A percentile compares a stretch with the other conserved stretches of the same genome.
These are phyloP conservation scores for Xylariaceae sp. DNA, from an alignment of 2,329 filamentous ascomycete genomes.

Conservation along the genomic window DNA sequence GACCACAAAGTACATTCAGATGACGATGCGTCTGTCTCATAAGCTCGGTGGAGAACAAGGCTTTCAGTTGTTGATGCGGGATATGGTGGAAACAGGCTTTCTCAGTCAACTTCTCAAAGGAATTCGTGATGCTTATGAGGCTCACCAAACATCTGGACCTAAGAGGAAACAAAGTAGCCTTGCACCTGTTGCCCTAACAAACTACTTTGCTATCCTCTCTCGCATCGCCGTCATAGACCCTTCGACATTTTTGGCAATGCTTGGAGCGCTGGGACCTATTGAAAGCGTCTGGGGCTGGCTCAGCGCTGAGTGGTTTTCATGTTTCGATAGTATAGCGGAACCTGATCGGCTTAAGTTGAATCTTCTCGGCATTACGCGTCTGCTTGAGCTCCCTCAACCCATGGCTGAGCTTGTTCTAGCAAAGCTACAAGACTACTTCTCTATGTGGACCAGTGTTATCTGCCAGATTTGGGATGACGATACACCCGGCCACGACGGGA, in stretches of 20 bases:
- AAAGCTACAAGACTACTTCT: slow-evolving; percentile 75
- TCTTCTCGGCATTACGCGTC: slow-evolving; percentile 72
- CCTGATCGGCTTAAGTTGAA: slow-evolving; percentile 73
- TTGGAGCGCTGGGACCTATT: slow-evolving; percentile 54
- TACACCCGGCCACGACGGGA: slow-evolving; percentile 55
- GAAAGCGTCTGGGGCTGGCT: slow-evolving; percentile 67
- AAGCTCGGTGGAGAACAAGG: slow-evolving; percentile 67
- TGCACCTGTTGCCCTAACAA: slow-evolving; percentile 77
- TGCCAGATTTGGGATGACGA: slow-evolving; percentile 68
- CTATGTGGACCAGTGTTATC: slow-evolving; percentile 76
- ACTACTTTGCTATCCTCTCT: slow-evolving; percentile 84
- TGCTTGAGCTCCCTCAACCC: slow-evolving; percentile 68
- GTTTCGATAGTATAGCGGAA: slow-evolving; percentile 72
- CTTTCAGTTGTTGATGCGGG: slow-evolving; percentile 67
- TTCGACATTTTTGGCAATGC: slow-evolving; percentile 66
- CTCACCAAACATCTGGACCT: slow-evolving; percentile 83
- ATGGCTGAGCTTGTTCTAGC: slow-evolving; percentile 64
- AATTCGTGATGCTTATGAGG: slow-evolving; percentile 72
- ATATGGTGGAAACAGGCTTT: slow-evolving; percentile 69
- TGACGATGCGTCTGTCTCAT: slow-evolving; percentile 68
- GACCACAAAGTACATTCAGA: slow-evolving; percentile 67
- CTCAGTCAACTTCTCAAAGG: slow-evolving; percentile 68
- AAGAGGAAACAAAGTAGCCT: slow-evolving; percentile 73
- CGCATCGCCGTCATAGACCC: slow-evolving; percentile 79
- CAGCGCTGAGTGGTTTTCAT: slow-evolving; percentile 69